phyloP scores from a whole-genome alignment of 768 basidiomycete genomes.

The Russula abietina region DNA sequence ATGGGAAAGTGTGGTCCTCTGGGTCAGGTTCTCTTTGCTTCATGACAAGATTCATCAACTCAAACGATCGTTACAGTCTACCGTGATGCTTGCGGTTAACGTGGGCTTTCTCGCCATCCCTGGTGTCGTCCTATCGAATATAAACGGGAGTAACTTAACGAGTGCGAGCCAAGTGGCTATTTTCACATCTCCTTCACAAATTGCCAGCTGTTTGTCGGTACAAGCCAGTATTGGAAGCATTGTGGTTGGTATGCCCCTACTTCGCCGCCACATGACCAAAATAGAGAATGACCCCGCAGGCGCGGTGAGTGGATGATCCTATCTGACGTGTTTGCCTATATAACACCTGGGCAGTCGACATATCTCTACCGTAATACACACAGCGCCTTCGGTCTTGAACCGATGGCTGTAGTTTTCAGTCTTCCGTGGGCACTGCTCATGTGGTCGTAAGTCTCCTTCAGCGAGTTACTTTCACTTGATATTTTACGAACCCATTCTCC shows the following conservation, averaged over 20 bases:
- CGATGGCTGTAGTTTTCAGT: slow-evolving; percentile 47
- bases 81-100: slow-evolving; percentile 34
- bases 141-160: not conserved
- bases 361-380: slow-evolving; percentile 30
- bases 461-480: not conserved
- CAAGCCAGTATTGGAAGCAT: slow-evolving; percentile 7
- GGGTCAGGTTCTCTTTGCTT: not conserved
- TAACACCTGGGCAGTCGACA: slow-evolving; percentile 19
- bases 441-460: slow-evolving; percentile 45
- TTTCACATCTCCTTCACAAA: not conserved
- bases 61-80: slow-evolving; percentile 25
- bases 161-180: not conserved
- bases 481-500: not conserved
- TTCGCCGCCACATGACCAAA: slow-evolving; percentile 33
- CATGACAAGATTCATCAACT: not conserved
- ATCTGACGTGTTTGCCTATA: too few species aligned
- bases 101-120: slow-evolving; percentile 36
- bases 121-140: slow-evolving; percentile 22
- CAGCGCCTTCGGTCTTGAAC: slow-evolving; percentile 41
- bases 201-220: not conserved
- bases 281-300: slow-evolving; percentile 29
- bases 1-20: slow-evolving; percentile 16
- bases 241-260: not conserved
- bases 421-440: slow-evolving; percentile 52
- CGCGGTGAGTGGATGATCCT: not conserved